Base-by-base conservation (phyloP, 2,329 filamentous ascomycete genomes). In the Cladosporium sp. region DNA sequence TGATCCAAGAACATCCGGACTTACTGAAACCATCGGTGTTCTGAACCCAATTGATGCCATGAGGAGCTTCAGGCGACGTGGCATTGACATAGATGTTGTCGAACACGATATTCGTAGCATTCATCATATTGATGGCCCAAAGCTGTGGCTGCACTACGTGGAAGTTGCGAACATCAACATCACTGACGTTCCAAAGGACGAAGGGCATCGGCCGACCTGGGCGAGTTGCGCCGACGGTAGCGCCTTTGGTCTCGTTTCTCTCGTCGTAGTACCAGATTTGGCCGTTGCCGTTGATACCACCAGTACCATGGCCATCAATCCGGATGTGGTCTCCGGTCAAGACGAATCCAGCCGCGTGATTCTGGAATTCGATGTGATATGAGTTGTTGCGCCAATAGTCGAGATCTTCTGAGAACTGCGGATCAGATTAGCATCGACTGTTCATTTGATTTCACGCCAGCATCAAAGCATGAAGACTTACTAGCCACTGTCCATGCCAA, bases 111-210 rank as follows among this genome's bases (percentile, higher is more conserved):
- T 81, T 73, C 0, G 78, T 83, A 1, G 79, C 80, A 56, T 82
- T 83, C 78, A 83, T 83, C 59, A 83, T 80, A 63, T 83, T 83
- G 50, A 83, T 66, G 15, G 71, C 70, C 81, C 81, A 83, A 1
- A 83, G 71, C 10, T 75, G 79, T 2, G 80, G 77, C 56, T 83
- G 74, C 37, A 75, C 74, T 59, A 83, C 71, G 54, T 71, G 75
- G 65, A 84, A 83, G 57, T 81, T 77, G 20, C 74, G 71, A n/a
- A 83, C 79, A 3, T 71, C 70, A 2, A 83, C 80, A 54, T 82
- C 75, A n/a, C 74, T 77, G 3, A 80, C 77, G 61, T 83, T 83
- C 81, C 80, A 83, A 53, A 82, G 77, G 3, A 83, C 79, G 58
- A 83, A 83, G 0, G 80, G 80, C 80, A 83, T 83, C 0, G 80